Conservation (phyloP, 2,329 filamentous ascomycete species). For the Penicillium sp. region DNA sequence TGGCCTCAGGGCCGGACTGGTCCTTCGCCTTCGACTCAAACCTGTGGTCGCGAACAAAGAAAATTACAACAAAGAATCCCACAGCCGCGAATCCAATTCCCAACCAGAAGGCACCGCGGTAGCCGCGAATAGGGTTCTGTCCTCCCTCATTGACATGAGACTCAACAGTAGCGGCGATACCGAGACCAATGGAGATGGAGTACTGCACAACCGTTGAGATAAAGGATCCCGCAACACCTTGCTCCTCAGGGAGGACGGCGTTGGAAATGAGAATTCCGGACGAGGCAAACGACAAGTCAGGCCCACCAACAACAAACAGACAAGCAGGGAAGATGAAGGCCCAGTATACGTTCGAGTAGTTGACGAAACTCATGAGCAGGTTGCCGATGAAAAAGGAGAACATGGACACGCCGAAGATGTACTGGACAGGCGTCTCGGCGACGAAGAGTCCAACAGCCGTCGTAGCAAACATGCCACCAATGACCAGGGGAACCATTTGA, state of each 20-base stretch:
- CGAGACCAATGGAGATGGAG: slow-evolving; percentile 43
- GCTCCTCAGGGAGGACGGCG: slow-evolving; percentile 38
- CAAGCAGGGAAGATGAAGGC: slow-evolving; percentile 14
- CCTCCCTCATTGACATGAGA: slow-evolving; percentile 37
- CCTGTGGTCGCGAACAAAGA: slow-evolving; percentile 7
- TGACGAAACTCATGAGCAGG: slow-evolving; percentile 27
- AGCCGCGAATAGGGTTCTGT: slow-evolving; percentile 34
- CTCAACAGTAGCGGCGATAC: slow-evolving; percentile 45
- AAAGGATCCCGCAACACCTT: slow-evolving; percentile 41
- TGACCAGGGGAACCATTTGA: slow-evolving; percentile 22
- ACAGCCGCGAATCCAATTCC: slow-evolving; percentile 36
- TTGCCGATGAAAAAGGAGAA: slow-evolving; percentile 37
- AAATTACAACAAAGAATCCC: slow-evolving; percentile 8
- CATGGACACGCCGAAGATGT: slow-evolving; percentile 40
- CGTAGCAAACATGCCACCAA: slow-evolving; percentile 21
- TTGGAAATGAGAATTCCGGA: slow-evolving; percentile 42
- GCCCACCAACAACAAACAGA: slow-evolving; percentile 10
- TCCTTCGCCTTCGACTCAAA: slow-evolving; percentile 2
- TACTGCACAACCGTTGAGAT: slow-evolving; percentile 46
- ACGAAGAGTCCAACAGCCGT: slow-evolving; percentile 31
- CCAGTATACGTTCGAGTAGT: slow-evolving; percentile 13
- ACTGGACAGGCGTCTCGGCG: slow-evolving; percentile 29
- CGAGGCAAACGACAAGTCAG: slow-evolving; percentile 44
- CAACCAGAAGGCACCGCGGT: slow-evolving; percentile 40
- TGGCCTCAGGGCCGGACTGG: neutral